phyloP scores from a whole-genome alignment of 306 rosid species.

The Begonia loranthoides region DNA sequence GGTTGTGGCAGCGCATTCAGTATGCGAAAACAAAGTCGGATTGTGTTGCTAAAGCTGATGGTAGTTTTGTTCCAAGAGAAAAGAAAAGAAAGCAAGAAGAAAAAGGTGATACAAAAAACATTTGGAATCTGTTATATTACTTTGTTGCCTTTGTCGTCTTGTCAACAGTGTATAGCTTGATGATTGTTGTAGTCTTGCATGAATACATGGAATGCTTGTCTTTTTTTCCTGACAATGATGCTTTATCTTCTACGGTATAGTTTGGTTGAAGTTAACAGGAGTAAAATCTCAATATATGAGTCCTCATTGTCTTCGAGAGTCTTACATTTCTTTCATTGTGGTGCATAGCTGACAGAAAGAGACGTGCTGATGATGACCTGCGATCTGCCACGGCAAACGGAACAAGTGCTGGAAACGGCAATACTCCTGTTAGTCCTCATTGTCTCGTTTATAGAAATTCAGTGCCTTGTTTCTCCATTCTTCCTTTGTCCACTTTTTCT shows the following conservation, averaged over 20 bases:
- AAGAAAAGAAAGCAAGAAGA: constrained; percentile 98
- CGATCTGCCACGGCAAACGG: constrained; percentile 55
- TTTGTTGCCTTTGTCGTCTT: not conserved
- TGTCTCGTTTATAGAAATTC: not conserved
- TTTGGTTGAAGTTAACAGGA: too few species aligned
- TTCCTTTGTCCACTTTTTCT: not conserved
- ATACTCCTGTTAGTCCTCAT: constrained; percentile 43
- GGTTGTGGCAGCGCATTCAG: constrained; percentile 65
- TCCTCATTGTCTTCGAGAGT: too few species aligned
- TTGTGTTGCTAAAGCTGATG: constrained; percentile 90
- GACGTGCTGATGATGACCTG: constrained; percentile 46
- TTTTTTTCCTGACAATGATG: too few species aligned
- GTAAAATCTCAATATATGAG: too few species aligned
- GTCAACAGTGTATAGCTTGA: too few species aligned
- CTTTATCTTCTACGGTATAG: too few species aligned
- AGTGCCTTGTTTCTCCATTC: not conserved
- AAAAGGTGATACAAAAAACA: constrained; percentile 49
- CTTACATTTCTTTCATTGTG: not conserved
- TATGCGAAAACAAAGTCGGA: constrained; percentile 93
- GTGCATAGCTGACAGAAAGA: constrained; percentile 62
- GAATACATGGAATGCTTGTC: too few species aligned
- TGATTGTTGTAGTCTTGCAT: not conserved
- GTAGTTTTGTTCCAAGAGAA: constrained; percentile 86
- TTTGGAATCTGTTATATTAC: constrained; percentile 1
- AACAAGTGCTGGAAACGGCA: constrained; percentile 55